These are phyloP conservation scores for Cyclanthera cordifolia DNA, from an alignment of 306 rosid genomes.

Conservation along the genomic window DNA sequence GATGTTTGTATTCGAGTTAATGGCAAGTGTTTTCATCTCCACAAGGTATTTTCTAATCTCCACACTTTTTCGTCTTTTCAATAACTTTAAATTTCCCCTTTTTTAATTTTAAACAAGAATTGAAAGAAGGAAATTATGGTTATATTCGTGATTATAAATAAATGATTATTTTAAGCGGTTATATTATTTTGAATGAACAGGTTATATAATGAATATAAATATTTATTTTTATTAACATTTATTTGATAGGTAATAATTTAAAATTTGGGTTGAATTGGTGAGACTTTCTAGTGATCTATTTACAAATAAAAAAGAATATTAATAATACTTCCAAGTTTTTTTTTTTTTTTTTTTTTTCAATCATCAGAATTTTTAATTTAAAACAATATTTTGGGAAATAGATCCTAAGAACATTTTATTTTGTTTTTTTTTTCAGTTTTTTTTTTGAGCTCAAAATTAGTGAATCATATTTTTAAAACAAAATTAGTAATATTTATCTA, in stretches of 20 bases:
- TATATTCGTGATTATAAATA: too few species aligned
- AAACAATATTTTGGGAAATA: not conserved
- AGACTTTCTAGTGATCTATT: not conserved
- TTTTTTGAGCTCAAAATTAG: too few species aligned
- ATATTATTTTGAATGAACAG: too few species aligned
- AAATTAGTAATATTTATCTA: not conserved
- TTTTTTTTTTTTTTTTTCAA: not conserved
- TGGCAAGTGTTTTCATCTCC: slow-evolving; percentile 65
- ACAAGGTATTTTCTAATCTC: slow-evolving; percentile 41
- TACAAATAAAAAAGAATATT: not conserved
- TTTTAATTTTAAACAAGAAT: not conserved
- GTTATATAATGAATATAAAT: too few species aligned
- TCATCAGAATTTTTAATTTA: not conserved
- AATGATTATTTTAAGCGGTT: too few species aligned
- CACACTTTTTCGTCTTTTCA: not conserved
- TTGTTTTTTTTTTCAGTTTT: not conserved
- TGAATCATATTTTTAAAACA: not conserved
- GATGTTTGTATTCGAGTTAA: slow-evolving; percentile 45
- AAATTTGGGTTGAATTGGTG: not conserved
- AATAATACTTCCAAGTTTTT: not conserved
- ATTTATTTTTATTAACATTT: too few species aligned
- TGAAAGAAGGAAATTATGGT: not conserved
- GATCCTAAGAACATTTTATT: not conserved
- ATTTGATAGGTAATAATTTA: not conserved
- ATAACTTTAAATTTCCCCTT: not conserved